Evolutionary conservation across 352 stramenopile genomes (phyloP), one percentile per base, ranked within the genome.

Genomic region (Pythium graminicola): DNA sequence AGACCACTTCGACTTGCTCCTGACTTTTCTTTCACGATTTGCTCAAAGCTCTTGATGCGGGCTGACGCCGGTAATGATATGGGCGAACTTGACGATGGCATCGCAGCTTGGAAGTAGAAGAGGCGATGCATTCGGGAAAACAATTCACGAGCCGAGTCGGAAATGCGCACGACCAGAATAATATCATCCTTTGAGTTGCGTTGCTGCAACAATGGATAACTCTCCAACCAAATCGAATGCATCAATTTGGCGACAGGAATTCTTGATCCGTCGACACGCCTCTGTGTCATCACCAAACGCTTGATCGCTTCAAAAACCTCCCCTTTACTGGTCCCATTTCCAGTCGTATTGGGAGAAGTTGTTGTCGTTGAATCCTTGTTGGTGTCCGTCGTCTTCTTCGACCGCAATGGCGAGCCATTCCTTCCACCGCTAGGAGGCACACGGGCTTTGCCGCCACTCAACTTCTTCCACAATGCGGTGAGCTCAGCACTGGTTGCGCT

Each of bases 61-160:
- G 57, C 42, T 9, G 53, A 53, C 11, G 46, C 48, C 4, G 54
- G 23, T 20, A 64, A 36, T 2, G 50, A 56, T 2, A 17, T 29
- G 3, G 49, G 28, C 14, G 36, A 44, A 17, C 19, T 47, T n/a
- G 11, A 58, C 9, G 54, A 57, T 4, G 68, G 64, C 46, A 65
- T 42, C 1, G 62, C 70, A 0, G 76, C 69, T 33, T 84, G 72
- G 29, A 89, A 76, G 48, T 93, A 90, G 38, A 84, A 86, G 0
- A 93, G 59, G 1, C 75, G 69, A 55, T 89, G 81, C 65, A 93
- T 83, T 3, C 82, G 69, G 4, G 70, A 51, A 41, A 93, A 80
- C 10, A 86, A 33, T 47, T 83, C 72, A 6, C 67, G 71, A 2
- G 54, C 64, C 0, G 45, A 51, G 6, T 70, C 57, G 10, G 72